These are phyloP conservation scores for Nepenthes alata DNA, from an alignment of 179 eudicot genomes.

Conservation along the genomic window DNA sequence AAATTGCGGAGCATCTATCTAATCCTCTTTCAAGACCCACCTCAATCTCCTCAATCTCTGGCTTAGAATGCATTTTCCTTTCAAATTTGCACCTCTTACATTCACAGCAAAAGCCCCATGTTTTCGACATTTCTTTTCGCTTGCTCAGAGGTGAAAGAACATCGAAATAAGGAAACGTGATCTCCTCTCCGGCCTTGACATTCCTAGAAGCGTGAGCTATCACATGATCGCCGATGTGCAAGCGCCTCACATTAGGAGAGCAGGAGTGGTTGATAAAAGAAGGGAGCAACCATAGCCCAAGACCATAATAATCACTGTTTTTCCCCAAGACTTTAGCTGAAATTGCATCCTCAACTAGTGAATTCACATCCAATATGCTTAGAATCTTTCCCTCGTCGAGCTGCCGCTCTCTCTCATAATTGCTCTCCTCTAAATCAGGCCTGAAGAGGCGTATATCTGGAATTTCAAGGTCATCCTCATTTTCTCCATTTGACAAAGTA, in stretches of 20 bases:
- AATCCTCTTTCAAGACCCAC: conserved; percentile 40
- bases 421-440: conserved; percentile 26
- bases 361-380: conserved; percentile 70
- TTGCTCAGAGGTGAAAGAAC: conserved; percentile 38
- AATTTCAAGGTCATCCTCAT: conserved; percentile 43
- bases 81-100: conserved; percentile 73
- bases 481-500: conserved; percentile 49
- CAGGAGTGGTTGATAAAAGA: conserved; percentile 80
- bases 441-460: conserved; percentile 46
- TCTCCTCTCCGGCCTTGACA: conserved; percentile 72
- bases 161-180: conserved; percentile 69
- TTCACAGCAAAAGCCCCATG: conserved; percentile 63
- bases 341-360: conserved; percentile 55
- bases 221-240: conserved; percentile 69
- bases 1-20: conserved; percentile 49
- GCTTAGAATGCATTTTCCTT: conserved; percentile 28
- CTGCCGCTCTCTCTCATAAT: conserved; percentile 6
- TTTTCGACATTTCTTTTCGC: conserved; percentile 43
- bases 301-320: conserved; percentile 56
- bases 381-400: conserved; percentile 35
- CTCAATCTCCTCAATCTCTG: conserved; percentile 53
- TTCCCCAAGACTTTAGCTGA: conserved; percentile 62
- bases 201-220: conserved; percentile 57
- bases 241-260: conserved; percentile 53
- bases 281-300: conserved; percentile 78